Evolutionary conservation across 1,139 yeast species (phyloP).

Genomic region (Geotrichum europaeum): DNA sequence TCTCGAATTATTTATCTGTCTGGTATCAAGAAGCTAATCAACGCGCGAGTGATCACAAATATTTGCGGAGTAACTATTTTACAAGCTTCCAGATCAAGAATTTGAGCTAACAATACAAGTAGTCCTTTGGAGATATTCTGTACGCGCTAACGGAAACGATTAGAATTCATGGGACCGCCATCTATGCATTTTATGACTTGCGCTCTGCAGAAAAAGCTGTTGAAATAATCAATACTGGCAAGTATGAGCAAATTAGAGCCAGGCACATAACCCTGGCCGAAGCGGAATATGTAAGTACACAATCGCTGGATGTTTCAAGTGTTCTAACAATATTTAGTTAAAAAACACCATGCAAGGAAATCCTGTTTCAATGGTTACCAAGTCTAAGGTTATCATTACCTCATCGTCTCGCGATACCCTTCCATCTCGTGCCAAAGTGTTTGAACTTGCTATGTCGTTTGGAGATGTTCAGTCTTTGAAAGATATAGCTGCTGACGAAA

Average conservation of each 20-base stretch:
- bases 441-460: constrained; percentile 5
- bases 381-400: constrained; percentile 8
- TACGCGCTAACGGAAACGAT: constrained; percentile 1
- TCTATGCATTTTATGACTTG: constrained; percentile 12
- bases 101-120: neutral
- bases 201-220: constrained; percentile 10
- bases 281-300: constrained; percentile 9
- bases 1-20: constrained; percentile 9
- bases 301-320: neutral
- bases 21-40: neutral
- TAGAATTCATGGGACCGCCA: constrained; percentile 2
- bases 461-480: constrained; percentile 4
- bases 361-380: constrained; percentile 7
- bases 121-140: constrained; percentile 15
- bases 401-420: neutral
- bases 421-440: constrained; percentile 2
- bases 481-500: constrained; percentile 2
- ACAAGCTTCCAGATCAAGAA: neutral
- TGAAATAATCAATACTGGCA: constrained; percentile 5
- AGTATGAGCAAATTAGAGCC: constrained; percentile 1
- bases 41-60: neutral
- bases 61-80: constrained; percentile 11
- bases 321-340: neutral
- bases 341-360: neutral
- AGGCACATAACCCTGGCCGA: constrained; percentile 2